Base-by-base conservation (phyloP, 2,329 filamentous ascomycete species). In the Knufia petricola region DNA sequence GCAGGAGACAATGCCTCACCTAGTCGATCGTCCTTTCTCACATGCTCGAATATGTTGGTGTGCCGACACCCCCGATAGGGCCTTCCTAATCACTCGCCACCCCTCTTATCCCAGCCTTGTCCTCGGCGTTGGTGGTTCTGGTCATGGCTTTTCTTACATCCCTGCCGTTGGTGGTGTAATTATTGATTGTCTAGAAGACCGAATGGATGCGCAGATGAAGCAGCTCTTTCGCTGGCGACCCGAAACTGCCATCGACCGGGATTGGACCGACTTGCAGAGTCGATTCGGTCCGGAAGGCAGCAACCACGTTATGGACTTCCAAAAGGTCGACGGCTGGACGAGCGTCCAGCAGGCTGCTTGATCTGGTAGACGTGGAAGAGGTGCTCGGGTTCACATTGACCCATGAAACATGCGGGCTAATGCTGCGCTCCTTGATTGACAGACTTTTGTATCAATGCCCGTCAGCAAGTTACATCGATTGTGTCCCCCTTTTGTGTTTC, bases 1-100 rank as follows among this genome's bases (percentile, higher is more conserved):
- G 15, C 58, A 58, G 7, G 72, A 75, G 34, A 73, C 69, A 1
- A 74, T 78, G 69, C 74, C 75, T 1, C 71, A 78, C 47, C 66
- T 78, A 3, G 67, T 70, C 0, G 58, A 69, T 2, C 67, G 75
- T 1, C 65, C 67, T 0, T 71, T 78, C 43, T 66, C 61, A 17
- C 76, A 73, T 51, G 72, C 72, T 6, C 64, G 73, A 13, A 71
- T 78, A 26, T 78, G 75, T 60, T 78, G 76, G 75, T 75, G 75
- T 55, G 69, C 74, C 0, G 76, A 79, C 55, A 78, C 75, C 0
- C 67, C 70, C 0, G 73, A 79, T 57, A 67, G 74, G 2, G 64
- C 70, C 17, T 78, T 77, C 48, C 58, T 79, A 15, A 75, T 79
- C 48, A 69, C 70, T 46, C 60, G 61, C 24, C 74, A 78, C 58